Percentiles rank a stretch among this genome's conserved stretches.
phyloP scores from a whole-genome alignment of 352 stramenopile species.

The Globisporangium okanoganense region DNA sequence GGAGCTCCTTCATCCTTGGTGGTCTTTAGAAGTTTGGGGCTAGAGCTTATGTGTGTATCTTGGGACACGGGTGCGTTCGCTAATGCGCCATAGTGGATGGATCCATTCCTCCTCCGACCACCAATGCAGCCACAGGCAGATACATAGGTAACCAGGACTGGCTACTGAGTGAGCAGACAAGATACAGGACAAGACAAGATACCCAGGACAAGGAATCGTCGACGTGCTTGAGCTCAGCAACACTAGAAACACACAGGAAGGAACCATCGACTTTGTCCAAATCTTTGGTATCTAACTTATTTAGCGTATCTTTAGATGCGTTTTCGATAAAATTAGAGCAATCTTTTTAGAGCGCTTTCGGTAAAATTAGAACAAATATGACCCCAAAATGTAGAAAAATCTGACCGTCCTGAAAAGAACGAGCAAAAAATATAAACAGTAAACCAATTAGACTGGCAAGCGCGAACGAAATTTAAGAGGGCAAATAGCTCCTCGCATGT shows the following conservation, averaged over 20 bases:
- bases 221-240: neutral
- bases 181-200: neutral
- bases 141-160: neutral
- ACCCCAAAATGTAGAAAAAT: no score
- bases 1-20: slow-evolving; percentile 19
- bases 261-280: no score
- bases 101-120: neutral
- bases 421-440: no score
- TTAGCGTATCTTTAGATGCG: neutral
- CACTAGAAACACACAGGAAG: no score
- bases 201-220: neutral
- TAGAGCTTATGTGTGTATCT: neutral
- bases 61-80: neutral
- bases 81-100: neutral
- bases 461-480: neutral
- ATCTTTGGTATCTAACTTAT: neutral
- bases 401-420: no score
- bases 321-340: slow-evolving; percentile 2
- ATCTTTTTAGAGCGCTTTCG: neutral
- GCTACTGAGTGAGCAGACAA: neutral
- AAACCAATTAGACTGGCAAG: neutral
- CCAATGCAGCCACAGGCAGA: neutral
- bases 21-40: neutral
- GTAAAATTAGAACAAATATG: no score
- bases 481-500: no score